Evolutionary conservation across 768 basidiomycete species (phyloP).

Genomic region (Mycena polygramma): DNA sequence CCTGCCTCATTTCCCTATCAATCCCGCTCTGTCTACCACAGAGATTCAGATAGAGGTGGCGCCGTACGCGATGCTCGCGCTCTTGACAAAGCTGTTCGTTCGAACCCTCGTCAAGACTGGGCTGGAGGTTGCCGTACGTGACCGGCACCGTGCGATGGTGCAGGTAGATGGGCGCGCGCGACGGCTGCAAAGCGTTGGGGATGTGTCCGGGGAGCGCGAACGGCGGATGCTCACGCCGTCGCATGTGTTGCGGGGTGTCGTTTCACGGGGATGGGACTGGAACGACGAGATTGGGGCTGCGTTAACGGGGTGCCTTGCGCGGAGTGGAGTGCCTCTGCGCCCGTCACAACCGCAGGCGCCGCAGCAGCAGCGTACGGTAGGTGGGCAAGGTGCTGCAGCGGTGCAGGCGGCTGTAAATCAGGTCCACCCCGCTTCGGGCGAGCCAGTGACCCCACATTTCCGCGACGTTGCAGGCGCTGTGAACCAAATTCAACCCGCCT

Average conservation of each 20-base stretch:
- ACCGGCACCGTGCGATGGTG: constrained; percentile 43
- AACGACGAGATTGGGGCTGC: constrained; percentile 33
- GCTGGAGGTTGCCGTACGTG: constrained; percentile 49
- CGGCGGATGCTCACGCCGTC: constrained; percentile 54
- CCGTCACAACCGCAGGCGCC: background rate
- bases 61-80: constrained; percentile 56
- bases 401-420: background rate
- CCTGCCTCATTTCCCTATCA: constrained; percentile 41
- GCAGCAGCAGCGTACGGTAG: background rate
- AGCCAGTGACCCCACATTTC: no score
- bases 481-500: no score
- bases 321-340: constrained; percentile 32
- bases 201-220: constrained; percentile 32
- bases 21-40: constrained; percentile 42
- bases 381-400: background rate
- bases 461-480: no score
- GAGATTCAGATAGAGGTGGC: constrained; percentile 53
- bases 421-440: no score
- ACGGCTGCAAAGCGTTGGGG: constrained; percentile 31
- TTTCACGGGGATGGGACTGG: constrained; percentile 44
- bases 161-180: constrained; percentile 37
- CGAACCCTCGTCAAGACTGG: constrained; percentile 53
- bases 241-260: constrained; percentile 58
- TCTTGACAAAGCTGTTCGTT: constrained; percentile 51
- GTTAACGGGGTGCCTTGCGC: constrained; percentile 27